A percentile compares a stretch with the other conserved stretches of the same genome.
These are phyloP conservation scores for Dipodascopsis tothii DNA, from an alignment of 805 yeast genomes.

Conservation along the genomic window DNA sequence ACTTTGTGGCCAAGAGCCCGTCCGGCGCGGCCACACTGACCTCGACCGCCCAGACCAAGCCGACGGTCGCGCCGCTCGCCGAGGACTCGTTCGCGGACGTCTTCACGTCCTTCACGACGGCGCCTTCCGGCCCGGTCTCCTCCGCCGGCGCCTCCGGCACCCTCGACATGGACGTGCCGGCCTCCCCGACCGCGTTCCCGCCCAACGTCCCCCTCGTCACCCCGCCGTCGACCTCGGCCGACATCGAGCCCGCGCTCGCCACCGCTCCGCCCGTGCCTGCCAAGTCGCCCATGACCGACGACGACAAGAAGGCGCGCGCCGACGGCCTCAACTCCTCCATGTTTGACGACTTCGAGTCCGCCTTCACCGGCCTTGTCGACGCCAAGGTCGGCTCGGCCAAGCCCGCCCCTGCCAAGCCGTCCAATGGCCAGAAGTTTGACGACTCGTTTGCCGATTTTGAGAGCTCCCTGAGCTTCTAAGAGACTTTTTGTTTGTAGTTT, in stretches of 20 bases:
- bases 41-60: conserved; percentile 1
- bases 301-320: conserved; percentile 1
- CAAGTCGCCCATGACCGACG: conserved; percentile 9
- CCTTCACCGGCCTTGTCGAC: conserved; percentile 34
- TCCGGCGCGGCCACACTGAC: neutral
- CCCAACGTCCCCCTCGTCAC: neutral
- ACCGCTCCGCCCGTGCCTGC: conserved; percentile 23
- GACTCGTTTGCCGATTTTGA: neutral
- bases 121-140: conserved; percentile 10
- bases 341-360: conserved; percentile 28
- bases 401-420: too few relatives aligned
- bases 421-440: neutral
- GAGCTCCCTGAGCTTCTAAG: neutral
- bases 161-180: neutral
- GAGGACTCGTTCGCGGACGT: conserved; percentile 9
- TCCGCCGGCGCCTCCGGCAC: neutral
- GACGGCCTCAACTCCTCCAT: neutral
- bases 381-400: conserved; percentile 33
- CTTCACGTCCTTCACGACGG: conserved; percentile 4
- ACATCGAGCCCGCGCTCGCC: conserved; percentile 13
- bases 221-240: neutral
- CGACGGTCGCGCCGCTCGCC: conserved; percentile 1
- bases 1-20: neutral
- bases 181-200: neutral
- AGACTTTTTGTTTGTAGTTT: too few relatives aligned